These are phyloP conservation scores for Gloeostereum incarnatum DNA, from an alignment of 768 basidiomycete genomes.

Conservation along the genomic window DNA sequence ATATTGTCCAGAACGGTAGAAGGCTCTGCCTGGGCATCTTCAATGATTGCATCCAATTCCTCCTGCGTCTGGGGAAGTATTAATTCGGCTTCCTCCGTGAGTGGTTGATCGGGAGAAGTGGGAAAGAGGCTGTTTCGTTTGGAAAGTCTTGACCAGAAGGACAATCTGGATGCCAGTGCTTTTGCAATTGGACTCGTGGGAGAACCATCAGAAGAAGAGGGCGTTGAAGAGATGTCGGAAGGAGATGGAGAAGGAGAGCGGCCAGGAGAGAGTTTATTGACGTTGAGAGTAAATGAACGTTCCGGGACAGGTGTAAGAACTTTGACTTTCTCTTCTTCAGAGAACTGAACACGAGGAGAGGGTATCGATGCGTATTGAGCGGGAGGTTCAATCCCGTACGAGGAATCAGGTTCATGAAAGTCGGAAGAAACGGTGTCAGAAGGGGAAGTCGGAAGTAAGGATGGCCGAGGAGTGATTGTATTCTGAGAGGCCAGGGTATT, in stretches of 20 bases:
- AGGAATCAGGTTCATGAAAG: slow-evolving; percentile 4
- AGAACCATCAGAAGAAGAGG: slow-evolving; percentile 33
- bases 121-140: slow-evolving; percentile 27
- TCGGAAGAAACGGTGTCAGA: slow-evolving; percentile 13
- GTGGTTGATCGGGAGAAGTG: slow-evolving; percentile 5
- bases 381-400: slow-evolving; percentile 9
- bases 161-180: slow-evolving; percentile 53
- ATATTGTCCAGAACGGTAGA: slow-evolving; percentile 47
- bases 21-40: slow-evolving; percentile 36
- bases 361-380: slow-evolving; percentile 10
- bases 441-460: slow-evolving; percentile 25
- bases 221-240: slow-evolving; percentile 40
- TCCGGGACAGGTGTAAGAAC: slow-evolving; percentile 26
- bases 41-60: slow-evolving; percentile 21
- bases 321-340: slow-evolving; percentile 35
- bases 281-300: background rate
- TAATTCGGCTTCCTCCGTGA: background rate
- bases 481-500: slow-evolving; percentile 45
- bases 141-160: slow-evolving; percentile 66
- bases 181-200: slow-evolving; percentile 45
- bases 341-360: slow-evolving; percentile 44
- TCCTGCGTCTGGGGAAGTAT: background rate
- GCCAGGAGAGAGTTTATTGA: slow-evolving; percentile 2
- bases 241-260: slow-evolving; percentile 20
- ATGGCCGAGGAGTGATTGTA: slow-evolving; percentile 30